A percentile compares a stretch with the other conserved stretches of the same genome.
phyloP scores from a whole-genome alignment of 371 early-diverging fungal genomes.

The Lichtheimia ramosa region DNA sequence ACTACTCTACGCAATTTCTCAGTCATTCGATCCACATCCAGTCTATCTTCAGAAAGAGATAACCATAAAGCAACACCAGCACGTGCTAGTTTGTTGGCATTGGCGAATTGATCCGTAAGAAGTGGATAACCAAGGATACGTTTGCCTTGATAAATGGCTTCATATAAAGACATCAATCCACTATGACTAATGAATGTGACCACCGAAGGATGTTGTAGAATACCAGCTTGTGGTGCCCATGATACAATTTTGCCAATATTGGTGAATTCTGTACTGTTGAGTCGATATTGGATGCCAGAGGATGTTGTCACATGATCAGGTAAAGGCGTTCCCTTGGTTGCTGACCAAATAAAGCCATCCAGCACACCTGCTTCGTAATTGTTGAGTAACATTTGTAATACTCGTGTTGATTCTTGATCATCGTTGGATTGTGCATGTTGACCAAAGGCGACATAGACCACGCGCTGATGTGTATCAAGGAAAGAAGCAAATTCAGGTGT shows the following conservation, averaged over 20 bases:
- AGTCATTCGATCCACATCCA: background rate
- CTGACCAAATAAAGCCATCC: background rate
- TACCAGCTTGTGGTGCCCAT: conserved; percentile 45
- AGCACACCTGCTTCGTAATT: background rate
- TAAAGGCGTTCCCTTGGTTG: conserved; percentile 1
- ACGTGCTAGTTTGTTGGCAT: background rate
- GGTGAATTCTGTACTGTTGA: background rate
- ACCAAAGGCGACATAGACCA: conserved; percentile 40
- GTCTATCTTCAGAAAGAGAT: background rate
- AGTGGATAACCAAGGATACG: background rate
- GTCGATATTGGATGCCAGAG: conserved; percentile 3
- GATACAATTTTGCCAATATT: background rate
- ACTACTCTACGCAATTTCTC: background rate
- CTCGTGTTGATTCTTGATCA: background rate
- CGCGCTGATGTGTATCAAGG: conserved; percentile 15
- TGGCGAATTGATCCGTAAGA: background rate
- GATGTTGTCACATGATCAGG: conserved; percentile 14
- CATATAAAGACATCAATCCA: background rate
- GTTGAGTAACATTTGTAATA: background rate
- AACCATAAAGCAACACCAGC: no score
- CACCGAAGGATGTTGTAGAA: conserved; percentile 5
- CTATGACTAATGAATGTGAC: background rate
- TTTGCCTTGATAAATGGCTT: background rate
- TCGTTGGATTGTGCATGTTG: conserved; percentile 9
- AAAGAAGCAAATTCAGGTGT: conserved; percentile 13